Evolutionary conservation across 495 filamentous ascomycete genomes (phyloP).

Genomic region (Aspergillus leporis): DNA sequence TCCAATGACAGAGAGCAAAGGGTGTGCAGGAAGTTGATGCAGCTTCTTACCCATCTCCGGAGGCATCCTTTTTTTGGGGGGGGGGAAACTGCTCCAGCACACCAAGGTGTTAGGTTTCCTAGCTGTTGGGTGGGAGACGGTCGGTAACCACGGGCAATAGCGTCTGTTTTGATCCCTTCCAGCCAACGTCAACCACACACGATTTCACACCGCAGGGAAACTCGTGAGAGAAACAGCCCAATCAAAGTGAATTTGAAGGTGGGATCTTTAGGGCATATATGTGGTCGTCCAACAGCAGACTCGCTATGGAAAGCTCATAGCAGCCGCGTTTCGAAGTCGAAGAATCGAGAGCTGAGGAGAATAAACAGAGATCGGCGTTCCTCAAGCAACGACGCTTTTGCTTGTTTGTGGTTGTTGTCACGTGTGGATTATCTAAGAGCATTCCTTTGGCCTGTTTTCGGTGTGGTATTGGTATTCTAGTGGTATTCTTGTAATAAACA

Average conservation of each 20-base stretch:
- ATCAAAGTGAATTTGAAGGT: slow-evolving; percentile 5
- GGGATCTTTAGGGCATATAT: slow-evolving; percentile 17
- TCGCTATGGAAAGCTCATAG: slow-evolving; percentile 24
- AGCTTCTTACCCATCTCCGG: slow-evolving; percentile 32
- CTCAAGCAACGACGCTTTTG: slow-evolving; percentile 36
- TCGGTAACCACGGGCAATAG: slow-evolving; percentile 36
- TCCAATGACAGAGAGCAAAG: not conserved
- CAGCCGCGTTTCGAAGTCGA: slow-evolving; percentile 14
- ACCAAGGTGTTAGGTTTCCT: slow-evolving; percentile 14
- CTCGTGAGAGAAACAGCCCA: not conserved
- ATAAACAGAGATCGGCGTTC: slow-evolving; percentile 43
- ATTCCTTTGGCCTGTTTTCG: slow-evolving; percentile 6
- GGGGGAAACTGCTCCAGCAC: slow-evolving; percentile 5
- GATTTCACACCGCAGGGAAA: slow-evolving; percentile 16
- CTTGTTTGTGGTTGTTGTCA: slow-evolving; percentile 27
- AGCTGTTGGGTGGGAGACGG: slow-evolving; percentile 24
- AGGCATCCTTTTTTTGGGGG: slow-evolving; percentile 30
- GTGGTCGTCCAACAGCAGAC: slow-evolving; percentile 13
- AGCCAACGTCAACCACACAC: slow-evolving; percentile 23
- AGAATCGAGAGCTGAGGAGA: slow-evolving; percentile 19
- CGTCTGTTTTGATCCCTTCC: slow-evolving; percentile 34
- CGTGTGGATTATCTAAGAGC: slow-evolving; percentile 26
- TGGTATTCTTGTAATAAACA: not conserved
- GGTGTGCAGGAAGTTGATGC: not conserved
- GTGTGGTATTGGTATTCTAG: not conserved